A percentile compares a stretch with the other conserved stretches of the same genome.
Evolutionary conservation across 345 rosid species (phyloP).

Genomic region (Odontarrhena argentea): DNA sequence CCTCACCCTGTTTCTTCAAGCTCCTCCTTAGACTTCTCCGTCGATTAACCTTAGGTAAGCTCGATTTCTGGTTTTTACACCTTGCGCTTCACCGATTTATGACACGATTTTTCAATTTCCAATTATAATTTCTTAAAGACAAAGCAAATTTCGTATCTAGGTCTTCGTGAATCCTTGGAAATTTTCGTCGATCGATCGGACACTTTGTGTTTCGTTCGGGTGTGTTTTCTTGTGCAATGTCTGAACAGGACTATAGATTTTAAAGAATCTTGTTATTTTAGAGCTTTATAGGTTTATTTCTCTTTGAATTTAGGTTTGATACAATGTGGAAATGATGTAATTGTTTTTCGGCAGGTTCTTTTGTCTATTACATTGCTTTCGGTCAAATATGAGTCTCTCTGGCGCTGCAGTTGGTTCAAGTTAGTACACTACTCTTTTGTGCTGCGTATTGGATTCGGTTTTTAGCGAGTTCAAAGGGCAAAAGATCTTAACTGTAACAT

Average conservation of each 20-base stretch:
- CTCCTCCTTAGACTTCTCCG: slow-evolving; percentile 33
- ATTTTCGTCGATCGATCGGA: slow-evolving; percentile 17
- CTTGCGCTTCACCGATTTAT: background rate
- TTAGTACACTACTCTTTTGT: slow-evolving; percentile 39
- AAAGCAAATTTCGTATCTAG: background rate
- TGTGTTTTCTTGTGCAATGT: background rate
- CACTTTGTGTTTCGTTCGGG: background rate
- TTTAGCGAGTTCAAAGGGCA: background rate
- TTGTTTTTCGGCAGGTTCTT: slow-evolving; percentile 17
- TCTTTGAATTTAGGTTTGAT: slow-evolving; percentile 4
- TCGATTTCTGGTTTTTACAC: background rate
- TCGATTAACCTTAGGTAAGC: slow-evolving; percentile 23
- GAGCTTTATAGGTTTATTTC: slow-evolving; percentile 5
- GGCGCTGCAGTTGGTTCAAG: slow-evolving; percentile 73
- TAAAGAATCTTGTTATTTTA: background rate
- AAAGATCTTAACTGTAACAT: slow-evolving; percentile 8
- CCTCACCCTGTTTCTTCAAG: background rate
- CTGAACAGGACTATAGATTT: background rate
- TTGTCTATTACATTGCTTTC: slow-evolving; percentile 21
- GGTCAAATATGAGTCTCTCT: slow-evolving; percentile 67
- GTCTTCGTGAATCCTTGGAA: slow-evolving; percentile 11
- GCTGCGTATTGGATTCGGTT: slow-evolving; percentile 5
- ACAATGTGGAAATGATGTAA: background rate
- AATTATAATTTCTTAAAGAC: background rate
- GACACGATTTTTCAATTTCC: background rate